These are phyloP conservation scores for Musa beccarii DNA, from an alignment of 176 grass and related monocot species.

Conservation along the genomic window DNA sequence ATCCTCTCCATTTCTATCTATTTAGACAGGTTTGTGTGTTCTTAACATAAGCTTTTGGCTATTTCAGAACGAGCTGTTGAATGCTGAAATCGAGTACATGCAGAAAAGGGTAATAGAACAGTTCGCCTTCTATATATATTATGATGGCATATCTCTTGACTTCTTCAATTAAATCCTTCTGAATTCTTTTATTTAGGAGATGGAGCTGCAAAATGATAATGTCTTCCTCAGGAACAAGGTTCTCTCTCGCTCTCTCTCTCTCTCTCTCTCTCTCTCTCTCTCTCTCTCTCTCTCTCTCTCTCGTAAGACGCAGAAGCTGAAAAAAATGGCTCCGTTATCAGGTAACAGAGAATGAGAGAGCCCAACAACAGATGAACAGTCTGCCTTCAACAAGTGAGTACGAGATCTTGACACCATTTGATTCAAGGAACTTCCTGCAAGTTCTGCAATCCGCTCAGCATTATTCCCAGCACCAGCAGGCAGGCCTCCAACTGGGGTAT, in stretches of 20 bases:
- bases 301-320: neutral
- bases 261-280: neutral
- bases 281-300: neutral
- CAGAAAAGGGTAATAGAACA: conserved; percentile 47
- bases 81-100: conserved; percentile 41
- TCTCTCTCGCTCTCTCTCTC: neutral
- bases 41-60: neutral
- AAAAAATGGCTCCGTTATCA: neutral
- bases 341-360: conserved; percentile 59
- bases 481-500: conserved; percentile 53
- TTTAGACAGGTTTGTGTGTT: neutral
- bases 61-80: conserved; percentile 61
- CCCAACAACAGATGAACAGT: conserved; percentile 64
- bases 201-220: conserved; percentile 54
- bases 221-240: conserved; percentile 59
- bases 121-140: neutral
- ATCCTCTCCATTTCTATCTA: neutral
- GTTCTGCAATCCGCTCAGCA: conserved; percentile 54
- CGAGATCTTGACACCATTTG: conserved; percentile 44
- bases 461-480: conserved; percentile 49
- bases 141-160: conserved; percentile 7
- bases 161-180: conserved; percentile 1
- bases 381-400: conserved; percentile 49
- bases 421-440: conserved; percentile 64
- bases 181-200: conserved; percentile 37